Evolutionary conservation across 179 eudicot species (phyloP).

Genomic region (Corrigiola litoralis): DNA sequence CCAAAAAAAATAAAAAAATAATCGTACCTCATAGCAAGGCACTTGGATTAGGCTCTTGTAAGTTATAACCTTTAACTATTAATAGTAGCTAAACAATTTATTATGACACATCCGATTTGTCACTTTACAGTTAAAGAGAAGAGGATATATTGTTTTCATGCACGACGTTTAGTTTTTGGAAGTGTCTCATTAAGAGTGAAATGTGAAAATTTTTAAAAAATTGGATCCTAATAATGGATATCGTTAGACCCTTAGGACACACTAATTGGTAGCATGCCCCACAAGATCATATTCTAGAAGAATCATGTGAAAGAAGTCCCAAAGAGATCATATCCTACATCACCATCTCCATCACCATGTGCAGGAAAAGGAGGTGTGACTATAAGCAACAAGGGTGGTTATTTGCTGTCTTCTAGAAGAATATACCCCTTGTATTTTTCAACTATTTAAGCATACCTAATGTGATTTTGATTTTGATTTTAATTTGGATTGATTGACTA

Average conservation of each 20-base stretch:
- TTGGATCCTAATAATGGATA: background rate
- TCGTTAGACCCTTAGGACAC: background rate
- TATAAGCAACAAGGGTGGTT: background rate
- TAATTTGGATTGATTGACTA: slow-evolving; percentile 2
- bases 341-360: too few species aligned
- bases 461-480: too few species aligned
- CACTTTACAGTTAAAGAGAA: too few species aligned
- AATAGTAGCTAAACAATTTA: background rate
- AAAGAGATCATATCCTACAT: background rate
- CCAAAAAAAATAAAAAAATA: too few species aligned
- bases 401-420: slow-evolving; percentile 1
- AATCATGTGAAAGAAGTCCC: slow-evolving; percentile 1
- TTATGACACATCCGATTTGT: too few species aligned
- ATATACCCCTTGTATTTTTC: background rate
- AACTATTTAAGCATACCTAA: background rate
- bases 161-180: too few species aligned
- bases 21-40: background rate
- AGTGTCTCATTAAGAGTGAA: too few species aligned
- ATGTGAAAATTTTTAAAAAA: too few species aligned
- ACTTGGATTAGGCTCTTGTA: background rate
- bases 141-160: too few species aligned
- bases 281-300: background rate
- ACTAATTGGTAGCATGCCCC: background rate
- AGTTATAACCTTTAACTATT: background rate
- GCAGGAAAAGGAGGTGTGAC: background rate